These are phyloP conservation scores for Lactifluus hygrophoroides DNA, from an alignment of 768 basidiomycete genomes.

Conservation along the genomic window DNA sequence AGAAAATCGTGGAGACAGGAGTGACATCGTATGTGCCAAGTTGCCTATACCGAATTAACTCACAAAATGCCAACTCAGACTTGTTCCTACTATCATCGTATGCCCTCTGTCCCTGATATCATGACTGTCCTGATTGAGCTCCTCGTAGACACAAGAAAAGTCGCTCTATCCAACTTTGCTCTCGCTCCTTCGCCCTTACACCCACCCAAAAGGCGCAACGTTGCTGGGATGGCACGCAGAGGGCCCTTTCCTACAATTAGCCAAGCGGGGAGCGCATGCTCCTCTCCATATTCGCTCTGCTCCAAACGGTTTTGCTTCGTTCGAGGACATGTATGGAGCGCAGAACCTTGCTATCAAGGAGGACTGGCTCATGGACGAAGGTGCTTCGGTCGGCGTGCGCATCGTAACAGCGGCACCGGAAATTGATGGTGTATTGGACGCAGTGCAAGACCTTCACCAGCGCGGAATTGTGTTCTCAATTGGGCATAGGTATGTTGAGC, in stretches of 20 bases:
- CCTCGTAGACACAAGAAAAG: conserved; percentile 63
- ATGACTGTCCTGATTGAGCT: neutral
- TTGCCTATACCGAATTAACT: conserved; percentile 13
- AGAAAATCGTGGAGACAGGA: conserved; percentile 77
- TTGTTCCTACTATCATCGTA: conserved; percentile 49
- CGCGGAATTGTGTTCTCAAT: conserved; percentile 76
- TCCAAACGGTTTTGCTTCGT: conserved; percentile 50
- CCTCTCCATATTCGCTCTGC: conserved; percentile 56
- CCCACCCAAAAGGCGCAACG: conserved; percentile 54
- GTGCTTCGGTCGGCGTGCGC: conserved; percentile 46
- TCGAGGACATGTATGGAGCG: conserved; percentile 67
- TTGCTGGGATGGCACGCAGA: conserved; percentile 88
- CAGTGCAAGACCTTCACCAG: conserved; percentile 48
- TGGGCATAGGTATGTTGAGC: conserved; percentile 63
- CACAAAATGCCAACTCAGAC: conserved; percentile 10
- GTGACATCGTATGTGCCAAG: conserved; percentile 69
- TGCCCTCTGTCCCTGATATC: conserved; percentile 21
- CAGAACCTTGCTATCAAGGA: conserved; percentile 54
- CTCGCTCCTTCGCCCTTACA: conserved; percentile 57
- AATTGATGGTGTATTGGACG: conserved; percentile 69
- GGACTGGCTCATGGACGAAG: conserved; percentile 54
- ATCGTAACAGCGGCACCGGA: conserved; percentile 86
- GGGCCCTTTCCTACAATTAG: conserved; percentile 77
- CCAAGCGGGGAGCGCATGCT: conserved; percentile 81
- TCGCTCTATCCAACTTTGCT: conserved; percentile 66